These are phyloP conservation scores for Rhytidhysteron rufulum DNA, from an alignment of 2,329 filamentous ascomycete genomes.

Conservation along the genomic window DNA sequence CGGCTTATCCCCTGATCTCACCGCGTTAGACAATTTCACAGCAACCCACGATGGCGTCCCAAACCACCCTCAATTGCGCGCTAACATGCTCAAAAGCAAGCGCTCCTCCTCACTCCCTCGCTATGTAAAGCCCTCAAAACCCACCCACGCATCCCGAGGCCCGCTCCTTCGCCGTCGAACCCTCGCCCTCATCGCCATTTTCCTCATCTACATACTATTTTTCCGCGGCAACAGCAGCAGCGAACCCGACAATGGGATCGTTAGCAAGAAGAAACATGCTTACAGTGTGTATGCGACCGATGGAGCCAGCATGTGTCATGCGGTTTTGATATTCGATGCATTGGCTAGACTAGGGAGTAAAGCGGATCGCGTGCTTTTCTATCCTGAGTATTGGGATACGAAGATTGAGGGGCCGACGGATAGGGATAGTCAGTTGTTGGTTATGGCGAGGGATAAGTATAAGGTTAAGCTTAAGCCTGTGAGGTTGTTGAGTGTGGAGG, in stretches of 20 bases:
- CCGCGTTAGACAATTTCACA: neutral
- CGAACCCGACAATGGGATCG: constrained; percentile 4
- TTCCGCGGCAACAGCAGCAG: constrained; percentile 23
- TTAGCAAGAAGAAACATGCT: constrained; percentile 40
- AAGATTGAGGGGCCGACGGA: constrained; percentile 23
- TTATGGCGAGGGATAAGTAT: constrained; percentile 47
- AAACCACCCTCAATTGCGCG: constrained; percentile 1
- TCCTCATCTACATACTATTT: constrained; percentile 20
- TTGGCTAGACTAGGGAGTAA: constrained; percentile 40
- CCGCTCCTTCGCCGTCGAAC: constrained; percentile 21
- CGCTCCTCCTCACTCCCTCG: constrained; percentile 33
- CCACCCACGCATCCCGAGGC: constrained; percentile 9
- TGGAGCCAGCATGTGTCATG: constrained; percentile 40
- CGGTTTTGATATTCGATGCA: constrained; percentile 43
- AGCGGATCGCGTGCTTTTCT: constrained; percentile 45
- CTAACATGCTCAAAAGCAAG: constrained; percentile 27
- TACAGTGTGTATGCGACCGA: constrained; percentile 44
- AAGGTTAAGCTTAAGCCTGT: constrained; percentile 49
- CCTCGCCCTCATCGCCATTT: constrained; percentile 16
- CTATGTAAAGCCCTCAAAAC: constrained; percentile 14
- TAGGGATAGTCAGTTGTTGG: constrained; percentile 45
- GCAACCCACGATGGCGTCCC: constrained; percentile 9
- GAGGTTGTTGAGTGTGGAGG: constrained; percentile 35
- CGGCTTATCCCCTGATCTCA: constrained; percentile 8
- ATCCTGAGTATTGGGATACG: constrained; percentile 39